Percentiles rank a stretch among this genome's conserved stretches.
Conservation (phyloP, 768 basidiomycete species). For the Mycena haematopus region DNA sequence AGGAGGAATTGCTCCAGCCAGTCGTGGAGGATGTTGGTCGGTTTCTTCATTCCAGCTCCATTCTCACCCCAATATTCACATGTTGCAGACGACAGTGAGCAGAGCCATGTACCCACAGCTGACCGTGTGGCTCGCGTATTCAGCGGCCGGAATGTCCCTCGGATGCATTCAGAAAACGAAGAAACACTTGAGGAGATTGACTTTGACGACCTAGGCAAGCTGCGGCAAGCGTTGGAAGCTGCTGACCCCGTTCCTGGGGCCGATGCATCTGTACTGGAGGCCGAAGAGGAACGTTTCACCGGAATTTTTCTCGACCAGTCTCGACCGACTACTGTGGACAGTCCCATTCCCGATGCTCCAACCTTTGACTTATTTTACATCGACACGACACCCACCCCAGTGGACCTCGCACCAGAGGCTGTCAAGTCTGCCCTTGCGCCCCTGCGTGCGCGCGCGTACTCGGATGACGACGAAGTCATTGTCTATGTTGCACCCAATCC, state of each 20-base stretch:
- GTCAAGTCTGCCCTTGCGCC: constrained; percentile 30
- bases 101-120: constrained; percentile 72
- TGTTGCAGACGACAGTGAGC: constrained; percentile 51
- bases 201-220: constrained; percentile 62
- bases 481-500: constrained; percentile 83
- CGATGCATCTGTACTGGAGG: constrained; percentile 20
- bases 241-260: constrained; percentile 26
- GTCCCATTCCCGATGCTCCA: not conserved
- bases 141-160: constrained; percentile 41
- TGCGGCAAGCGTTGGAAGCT: constrained; percentile 50
- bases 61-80: no score
- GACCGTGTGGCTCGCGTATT: constrained; percentile 72
- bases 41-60: constrained; percentile 30
- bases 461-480: constrained; percentile 62
- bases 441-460: constrained; percentile 20
- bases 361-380: constrained; percentile 41
- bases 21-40: constrained; percentile 57
- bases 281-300: constrained; percentile 43
- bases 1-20: constrained; percentile 69
- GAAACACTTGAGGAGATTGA: constrained; percentile 61
- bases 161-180: constrained; percentile 33
- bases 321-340: constrained; percentile 1
- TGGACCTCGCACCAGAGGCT: constrained; percentile 25
- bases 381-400: constrained; percentile 41
- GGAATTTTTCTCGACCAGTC: constrained; percentile 44